Conservation (phyloP, 345 rosid genomes). For the Boechera stricta region DNA sequence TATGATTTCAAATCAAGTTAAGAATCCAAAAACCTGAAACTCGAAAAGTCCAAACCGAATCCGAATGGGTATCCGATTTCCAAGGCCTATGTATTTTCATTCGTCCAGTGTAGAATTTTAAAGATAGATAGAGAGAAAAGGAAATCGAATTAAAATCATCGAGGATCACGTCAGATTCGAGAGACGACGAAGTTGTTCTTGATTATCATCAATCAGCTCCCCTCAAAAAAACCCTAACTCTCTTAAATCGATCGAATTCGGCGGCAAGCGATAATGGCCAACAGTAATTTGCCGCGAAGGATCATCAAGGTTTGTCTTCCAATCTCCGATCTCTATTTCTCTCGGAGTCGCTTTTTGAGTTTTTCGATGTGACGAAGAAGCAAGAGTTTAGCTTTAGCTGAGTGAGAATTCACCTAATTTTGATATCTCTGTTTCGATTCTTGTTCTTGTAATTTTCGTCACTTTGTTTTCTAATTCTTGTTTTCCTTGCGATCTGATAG, state of each 20-base stretch:
- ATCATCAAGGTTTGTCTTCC: slow-evolving; percentile 81
- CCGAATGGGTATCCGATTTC: no score
- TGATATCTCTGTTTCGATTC: not conserved
- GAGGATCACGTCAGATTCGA: slow-evolving; percentile 35
- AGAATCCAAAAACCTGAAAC: no score
- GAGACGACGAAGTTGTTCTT: slow-evolving; percentile 18
- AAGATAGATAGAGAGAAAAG: slow-evolving; percentile 22
- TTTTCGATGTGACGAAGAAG: not conserved
- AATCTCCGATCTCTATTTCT: slow-evolving; percentile 22
- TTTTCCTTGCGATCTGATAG: slow-evolving; percentile 49
- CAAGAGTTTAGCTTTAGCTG: not conserved
- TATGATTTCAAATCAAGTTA: no score
- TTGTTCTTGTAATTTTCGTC: not conserved
- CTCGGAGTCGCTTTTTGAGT: not conserved
- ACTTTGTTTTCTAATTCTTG: slow-evolving; percentile 16
- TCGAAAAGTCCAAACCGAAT: no score
- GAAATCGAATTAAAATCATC: slow-evolving; percentile 33
- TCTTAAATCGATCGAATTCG: slow-evolving; percentile 25
- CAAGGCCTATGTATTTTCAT: not conserved
- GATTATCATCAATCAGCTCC: slow-evolving; percentile 7
- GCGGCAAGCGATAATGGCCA: slow-evolving; percentile 60
- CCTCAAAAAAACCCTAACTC: slow-evolving; percentile 35
- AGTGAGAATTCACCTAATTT: not conserved
- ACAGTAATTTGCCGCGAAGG: slow-evolving; percentile 91
- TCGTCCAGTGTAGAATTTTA: slow-evolving; percentile 2